Conservation (phyloP, 495 filamentous ascomycete genomes). For the Parachaetomium inaequale region DNA sequence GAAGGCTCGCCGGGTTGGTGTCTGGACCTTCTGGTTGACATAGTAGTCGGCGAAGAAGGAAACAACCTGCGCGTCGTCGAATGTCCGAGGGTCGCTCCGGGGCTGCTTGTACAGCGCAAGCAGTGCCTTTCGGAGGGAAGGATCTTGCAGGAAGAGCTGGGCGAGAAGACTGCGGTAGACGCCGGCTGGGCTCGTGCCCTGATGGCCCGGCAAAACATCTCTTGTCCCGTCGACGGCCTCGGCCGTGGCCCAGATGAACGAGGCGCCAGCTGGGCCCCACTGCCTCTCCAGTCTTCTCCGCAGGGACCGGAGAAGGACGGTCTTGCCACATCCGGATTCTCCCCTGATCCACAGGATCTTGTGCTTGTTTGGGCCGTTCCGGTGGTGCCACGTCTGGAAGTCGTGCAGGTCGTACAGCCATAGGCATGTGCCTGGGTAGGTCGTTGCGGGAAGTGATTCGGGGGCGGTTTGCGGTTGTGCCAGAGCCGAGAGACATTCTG, state of each 20-base stretch:
- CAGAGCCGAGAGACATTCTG: constrained; percentile 31
- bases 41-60: constrained; percentile 41
- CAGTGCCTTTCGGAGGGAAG: constrained; percentile 28
- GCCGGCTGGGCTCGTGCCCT: constrained; percentile 22
- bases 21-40: constrained; percentile 28
- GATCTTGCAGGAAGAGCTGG: constrained; percentile 36
- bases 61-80: constrained; percentile 33
- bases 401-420: constrained; percentile 37
- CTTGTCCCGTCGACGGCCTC: constrained; percentile 25
- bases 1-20: constrained; percentile 32
- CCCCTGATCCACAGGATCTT: constrained; percentile 39
- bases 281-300: constrained; percentile 30
- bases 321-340: constrained; percentile 36
- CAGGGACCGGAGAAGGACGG: constrained; percentile 32
- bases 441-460: constrained; percentile 22
- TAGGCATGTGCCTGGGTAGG: constrained; percentile 37
- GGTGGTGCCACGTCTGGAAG: constrained; percentile 39
- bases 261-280: constrained; percentile 30
- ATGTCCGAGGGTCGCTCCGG: constrained; percentile 7
- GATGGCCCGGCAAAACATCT: constrained; percentile 16
- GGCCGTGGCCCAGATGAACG: constrained; percentile 31
- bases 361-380: constrained; percentile 29
- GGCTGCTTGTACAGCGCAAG: constrained; percentile 22
- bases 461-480: constrained; percentile 11
- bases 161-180: constrained; percentile 36